Conservation (phyloP, 2,329 filamentous ascomycete genomes). For the Penicillium sp. region DNA sequence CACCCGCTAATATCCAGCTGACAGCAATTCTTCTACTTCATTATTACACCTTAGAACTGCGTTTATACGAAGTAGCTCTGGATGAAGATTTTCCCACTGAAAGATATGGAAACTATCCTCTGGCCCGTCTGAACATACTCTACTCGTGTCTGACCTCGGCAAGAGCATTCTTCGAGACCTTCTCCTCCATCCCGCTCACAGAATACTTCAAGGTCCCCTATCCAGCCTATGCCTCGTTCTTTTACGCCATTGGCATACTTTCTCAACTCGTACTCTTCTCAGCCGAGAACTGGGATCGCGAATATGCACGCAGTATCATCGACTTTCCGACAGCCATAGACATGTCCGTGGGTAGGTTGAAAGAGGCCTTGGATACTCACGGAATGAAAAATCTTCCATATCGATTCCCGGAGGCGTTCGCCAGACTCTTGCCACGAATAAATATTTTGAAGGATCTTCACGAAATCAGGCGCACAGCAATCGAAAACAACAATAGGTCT, state of each 20-base stretch:
- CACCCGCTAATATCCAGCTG: not conserved
- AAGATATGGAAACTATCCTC: slow-evolving; percentile 29
- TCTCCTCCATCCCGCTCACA: slow-evolving; percentile 42
- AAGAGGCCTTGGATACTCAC: slow-evolving; percentile 16
- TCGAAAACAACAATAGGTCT: not conserved
- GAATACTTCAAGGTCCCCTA: slow-evolving; percentile 48
- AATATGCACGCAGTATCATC: slow-evolving; percentile 19
- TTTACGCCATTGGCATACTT: slow-evolving; percentile 38
- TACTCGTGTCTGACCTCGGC: slow-evolving; percentile 49
- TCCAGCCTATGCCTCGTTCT: slow-evolving; percentile 43
- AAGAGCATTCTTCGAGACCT: slow-evolving; percentile 49
- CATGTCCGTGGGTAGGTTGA: slow-evolving; percentile 16
- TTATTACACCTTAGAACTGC: slow-evolving; percentile 24
- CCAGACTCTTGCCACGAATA: not conserved
- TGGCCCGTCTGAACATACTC: slow-evolving; percentile 49
- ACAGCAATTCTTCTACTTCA: slow-evolving; percentile 24
- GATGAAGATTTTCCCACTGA: slow-evolving; percentile 37
- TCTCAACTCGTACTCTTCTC: slow-evolving; percentile 24
- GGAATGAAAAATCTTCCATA: not conserved
- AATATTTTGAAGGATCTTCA: not conserved
- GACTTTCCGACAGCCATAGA: slow-evolving; percentile 21
- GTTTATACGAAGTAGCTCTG: slow-evolving; percentile 24
- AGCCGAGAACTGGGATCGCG: slow-evolving; percentile 23
- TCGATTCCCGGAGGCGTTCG: not conserved
- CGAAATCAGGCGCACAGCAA: not conserved